A percentile compares a stretch with the other conserved stretches of the same genome.
These are phyloP conservation scores for Scutellaria galericulata DNA, from an alignment of 257 asterid species.

Conservation along the genomic window DNA sequence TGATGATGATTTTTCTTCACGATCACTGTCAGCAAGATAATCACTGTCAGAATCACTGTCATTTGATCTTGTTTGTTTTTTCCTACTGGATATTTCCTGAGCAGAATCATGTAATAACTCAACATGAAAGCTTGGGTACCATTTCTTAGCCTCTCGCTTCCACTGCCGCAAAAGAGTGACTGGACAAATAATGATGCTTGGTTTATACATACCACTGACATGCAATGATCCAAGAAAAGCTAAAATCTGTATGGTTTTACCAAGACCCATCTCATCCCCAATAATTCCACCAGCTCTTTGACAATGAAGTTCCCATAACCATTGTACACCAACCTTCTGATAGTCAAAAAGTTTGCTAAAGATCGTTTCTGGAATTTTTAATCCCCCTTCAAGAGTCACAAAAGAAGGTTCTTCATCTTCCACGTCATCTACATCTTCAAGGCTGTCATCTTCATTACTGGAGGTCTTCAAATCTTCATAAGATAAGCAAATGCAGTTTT, in stretches of 20 bases:
- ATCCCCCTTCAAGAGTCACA: slow-evolving; percentile 92
- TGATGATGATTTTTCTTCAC: slow-evolving; percentile 54
- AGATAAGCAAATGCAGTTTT: slow-evolving; percentile 31
- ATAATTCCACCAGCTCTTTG: slow-evolving; percentile 97
- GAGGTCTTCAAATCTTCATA: slow-evolving; percentile 60
- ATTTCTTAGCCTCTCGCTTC: slow-evolving; percentile 89
- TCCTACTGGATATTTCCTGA: slow-evolving; percentile 54
- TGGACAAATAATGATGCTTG: slow-evolving; percentile 92
- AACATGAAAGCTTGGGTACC: slow-evolving; percentile 84
- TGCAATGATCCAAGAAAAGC: slow-evolving; percentile 94
- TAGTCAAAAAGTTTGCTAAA: slow-evolving; percentile 82
- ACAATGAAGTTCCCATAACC: slow-evolving; percentile 99
- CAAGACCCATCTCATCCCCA: slow-evolving; percentile 99
- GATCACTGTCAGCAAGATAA: slow-evolving; percentile 57
- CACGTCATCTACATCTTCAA: slow-evolving; percentile 55
- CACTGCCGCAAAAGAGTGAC: slow-evolving; percentile 93
- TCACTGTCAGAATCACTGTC: slow-evolving; percentile 80
- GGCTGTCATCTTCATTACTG: slow-evolving; percentile 56
- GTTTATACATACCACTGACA: slow-evolving; percentile 83
- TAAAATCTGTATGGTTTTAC: slow-evolving; percentile 89
- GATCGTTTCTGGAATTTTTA: slow-evolving; percentile 74
- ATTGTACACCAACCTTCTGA: slow-evolving; percentile 97
- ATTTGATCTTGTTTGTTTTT: slow-evolving; percentile 56
- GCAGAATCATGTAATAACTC: slow-evolving; percentile 95
- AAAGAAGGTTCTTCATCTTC: slow-evolving; percentile 58